These are phyloP conservation scores for Pseudopyricularia javanii DNA, from an alignment of 2,329 filamentous ascomycete genomes.

Conservation along the genomic window DNA sequence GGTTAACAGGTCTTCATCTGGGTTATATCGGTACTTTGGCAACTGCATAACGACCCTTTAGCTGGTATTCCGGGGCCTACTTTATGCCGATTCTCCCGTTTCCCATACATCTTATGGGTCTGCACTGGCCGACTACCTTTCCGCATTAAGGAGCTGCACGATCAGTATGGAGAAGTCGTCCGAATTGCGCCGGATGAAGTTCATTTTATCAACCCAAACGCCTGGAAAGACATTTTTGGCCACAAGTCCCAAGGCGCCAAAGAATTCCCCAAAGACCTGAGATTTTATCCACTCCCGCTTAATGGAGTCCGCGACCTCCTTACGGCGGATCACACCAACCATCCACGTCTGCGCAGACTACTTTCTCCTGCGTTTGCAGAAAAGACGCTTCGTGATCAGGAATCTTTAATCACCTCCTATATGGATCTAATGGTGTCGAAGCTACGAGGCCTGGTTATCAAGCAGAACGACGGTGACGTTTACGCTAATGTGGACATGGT, in stretches of 20 bases:
- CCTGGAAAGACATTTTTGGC: constrained; percentile 3
- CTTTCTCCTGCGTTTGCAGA: constrained; percentile 7
- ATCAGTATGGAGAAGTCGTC: background rate
- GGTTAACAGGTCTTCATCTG: background rate
- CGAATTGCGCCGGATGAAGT: background rate
- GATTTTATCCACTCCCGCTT: constrained; percentile 2
- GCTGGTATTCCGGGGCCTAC: background rate
- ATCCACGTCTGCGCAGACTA: constrained; percentile 3
- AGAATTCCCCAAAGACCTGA: constrained; percentile 6
- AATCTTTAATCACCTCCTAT: constrained; percentile 5
- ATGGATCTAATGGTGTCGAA: constrained; percentile 3
- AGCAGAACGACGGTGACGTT: constrained; percentile 1
- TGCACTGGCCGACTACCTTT: background rate
- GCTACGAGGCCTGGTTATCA: background rate
- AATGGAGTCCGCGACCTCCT: constrained; percentile 1
- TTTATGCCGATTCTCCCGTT: background rate
- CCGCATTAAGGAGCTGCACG: background rate
- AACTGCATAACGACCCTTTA: background rate
- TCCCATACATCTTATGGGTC: background rate
- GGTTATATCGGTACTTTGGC: background rate
- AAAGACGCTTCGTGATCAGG: constrained; percentile 7
- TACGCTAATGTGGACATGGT: constrained; percentile 29
- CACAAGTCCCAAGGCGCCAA: constrained; percentile 1
- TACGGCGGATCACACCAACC: constrained; percentile 1
- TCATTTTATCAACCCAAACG: background rate